Evolutionary conservation across 2,329 filamentous ascomycete genomes (phyloP), one percentile per base, ranked within the genome.

Genomic region (Orbilia blumenaviensis): DNA sequence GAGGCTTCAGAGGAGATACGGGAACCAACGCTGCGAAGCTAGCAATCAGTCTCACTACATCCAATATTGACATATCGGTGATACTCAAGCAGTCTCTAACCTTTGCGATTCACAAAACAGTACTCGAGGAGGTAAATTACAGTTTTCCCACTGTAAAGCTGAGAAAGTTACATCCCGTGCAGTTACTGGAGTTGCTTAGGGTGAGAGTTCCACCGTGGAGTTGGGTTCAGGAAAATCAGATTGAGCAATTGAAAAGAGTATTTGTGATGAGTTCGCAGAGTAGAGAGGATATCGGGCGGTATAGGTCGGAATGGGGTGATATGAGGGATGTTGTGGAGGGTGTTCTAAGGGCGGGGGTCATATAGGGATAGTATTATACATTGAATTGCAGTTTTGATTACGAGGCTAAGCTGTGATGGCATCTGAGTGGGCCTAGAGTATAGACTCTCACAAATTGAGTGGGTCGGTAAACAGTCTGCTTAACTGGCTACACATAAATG

Each of bases 91-190:
- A 66, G 21, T 29, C 64, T 0, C 21, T 76, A 12, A 21, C 12
- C 8, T 69, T 29, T 21, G 18, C 58, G 1, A 34, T 76, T 1
- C 46, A 76, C 38, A 42, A 16, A 0, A 66, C 25, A 3, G 23
- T 76, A 4, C 32, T 41, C n/a, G 72, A 76, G 34, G 64, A 76
- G 16, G 46, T 76, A 18, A 44, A 34, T 3, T 66, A 69, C 23
- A 76, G 41, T 34, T 69, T 63, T 23, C 64, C 72, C 4, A 14
- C 9, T 3, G 12, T 41, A 2, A 61, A 27, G 23, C 2, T 76
- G 32, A 64, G 66, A 44, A 54, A 14, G 25, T 46, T 76, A 23
- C 72, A 76, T 38, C 72, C 72, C 0, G 60, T 69, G 14, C 72
- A 76, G 18, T 52, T 76, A 23, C 36, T 76, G 25, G 64, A 60